Evolutionary conservation across 1,139 yeast genomes (phyloP).

Genomic region (Torulaspora pretoriensis): DNA sequence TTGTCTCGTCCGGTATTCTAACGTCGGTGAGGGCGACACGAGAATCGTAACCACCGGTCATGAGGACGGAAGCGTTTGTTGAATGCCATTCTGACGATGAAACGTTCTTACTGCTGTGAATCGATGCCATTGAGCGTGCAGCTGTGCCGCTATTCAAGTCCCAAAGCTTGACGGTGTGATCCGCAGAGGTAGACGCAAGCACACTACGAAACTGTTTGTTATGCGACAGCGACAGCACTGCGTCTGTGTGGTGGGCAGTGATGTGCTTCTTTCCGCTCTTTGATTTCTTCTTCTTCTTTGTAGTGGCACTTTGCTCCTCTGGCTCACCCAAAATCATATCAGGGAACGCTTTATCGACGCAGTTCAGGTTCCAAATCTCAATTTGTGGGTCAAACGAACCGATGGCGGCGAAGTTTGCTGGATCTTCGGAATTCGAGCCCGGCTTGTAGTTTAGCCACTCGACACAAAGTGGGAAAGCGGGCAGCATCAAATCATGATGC

Average conservation of each 20-base stretch:
- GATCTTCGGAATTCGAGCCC: constrained; percentile 42
- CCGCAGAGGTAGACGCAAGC: constrained; percentile 93
- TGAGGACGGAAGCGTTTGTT: constrained; percentile 64
- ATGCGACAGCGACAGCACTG: constrained; percentile 82
- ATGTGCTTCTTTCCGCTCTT: constrained; percentile 53
- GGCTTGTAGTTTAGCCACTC: constrained; percentile 89
- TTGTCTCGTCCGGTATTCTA: constrained; percentile 60
- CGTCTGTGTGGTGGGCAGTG: constrained; percentile 86
- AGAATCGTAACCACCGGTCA: constrained; percentile 92
- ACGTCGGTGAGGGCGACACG: constrained; percentile 78
- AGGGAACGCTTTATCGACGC: constrained; percentile 91
- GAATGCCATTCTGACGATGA: constrained; percentile 86
- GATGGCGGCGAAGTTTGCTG: constrained; percentile 90
- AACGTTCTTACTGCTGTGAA: constrained; percentile 60
- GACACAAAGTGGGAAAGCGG: constrained; percentile 93
- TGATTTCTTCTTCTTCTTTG: constrained; percentile 47
- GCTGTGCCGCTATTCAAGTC: constrained; percentile 73
- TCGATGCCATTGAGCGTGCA: constrained; percentile 58
- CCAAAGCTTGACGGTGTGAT: constrained; percentile 92
- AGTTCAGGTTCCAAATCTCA: constrained; percentile 94
- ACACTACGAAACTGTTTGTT: constrained; percentile 79
- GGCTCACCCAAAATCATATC: constrained; percentile 87
- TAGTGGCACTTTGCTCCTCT: constrained; percentile 45
- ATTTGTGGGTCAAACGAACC: constrained; percentile 98
- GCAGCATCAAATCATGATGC: constrained; percentile 95